Base-by-base conservation (phyloP, 2,329 filamentous ascomycete species). In the Lachnellula willkommii region DNA sequence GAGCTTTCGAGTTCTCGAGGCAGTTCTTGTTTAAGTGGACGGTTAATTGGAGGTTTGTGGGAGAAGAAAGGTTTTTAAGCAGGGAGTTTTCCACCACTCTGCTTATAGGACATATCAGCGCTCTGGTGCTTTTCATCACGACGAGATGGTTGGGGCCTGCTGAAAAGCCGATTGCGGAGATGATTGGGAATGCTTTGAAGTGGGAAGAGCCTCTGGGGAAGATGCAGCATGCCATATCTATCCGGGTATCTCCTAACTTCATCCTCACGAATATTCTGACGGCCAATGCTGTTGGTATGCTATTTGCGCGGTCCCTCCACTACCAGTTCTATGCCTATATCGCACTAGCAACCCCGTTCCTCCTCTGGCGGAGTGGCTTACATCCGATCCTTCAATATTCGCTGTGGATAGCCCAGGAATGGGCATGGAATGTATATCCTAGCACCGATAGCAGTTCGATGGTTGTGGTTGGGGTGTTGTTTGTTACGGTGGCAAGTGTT, bases 1-100 rank as follows among this genome's bases (percentile, higher is more conserved):
- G 88, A 60, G 91, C 94, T 0, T 99, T 99, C 69, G 91, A 99
- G 74, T 80, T 99, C 56, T 91, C 89, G 47, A 81, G 94, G 53
- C 84, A 90, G 65, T 99, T 99, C 74, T 79, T 96, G 66, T 97
- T 93, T 78, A 91, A 93, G 73, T 99, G 94, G 94, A 99, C 94
- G 0, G 94, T 99, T 63, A 99, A 99, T 72, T 99, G 94, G 94
- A 85, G 92, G 53, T 97, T 97, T 70, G 74, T 96, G n/a, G 86
- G 88, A 15, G 91, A 96, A 72, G 82, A 88, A 6, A 72, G 75
- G 0, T 99, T 99, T 66, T 79, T 95, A 47, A 87, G 84, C n/a
- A 78, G 71, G 55, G 68, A 73, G 2, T 89, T 89, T 65, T 81
- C 85, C 15, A 63, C 79, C 12, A 69, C 72, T 22, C 72, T 90